Percentiles rank a stretch among this genome's conserved stretches.
phyloP scores from a whole-genome alignment of 345 rosid species.

The Eucalyptus sideroxylon region DNA sequence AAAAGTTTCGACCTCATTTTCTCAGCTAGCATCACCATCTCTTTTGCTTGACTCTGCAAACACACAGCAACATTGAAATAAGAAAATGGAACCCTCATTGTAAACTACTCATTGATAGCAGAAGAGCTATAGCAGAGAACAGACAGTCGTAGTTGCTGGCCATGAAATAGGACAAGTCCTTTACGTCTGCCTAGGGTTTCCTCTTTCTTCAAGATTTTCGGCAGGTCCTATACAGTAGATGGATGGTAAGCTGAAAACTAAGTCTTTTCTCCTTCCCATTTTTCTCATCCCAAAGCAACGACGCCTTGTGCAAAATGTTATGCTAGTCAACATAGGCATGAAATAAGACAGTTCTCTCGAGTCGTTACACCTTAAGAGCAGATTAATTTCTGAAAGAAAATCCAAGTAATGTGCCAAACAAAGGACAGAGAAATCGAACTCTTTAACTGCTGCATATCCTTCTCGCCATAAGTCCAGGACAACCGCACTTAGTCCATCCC shows the following conservation, averaged over 20 bases:
- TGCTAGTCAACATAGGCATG: background rate
- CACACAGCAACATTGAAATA: background rate
- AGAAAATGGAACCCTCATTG: background rate
- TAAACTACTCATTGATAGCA: background rate
- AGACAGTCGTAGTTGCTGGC: background rate
- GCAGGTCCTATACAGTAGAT: background rate
- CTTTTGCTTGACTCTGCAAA: constrained; percentile 74
- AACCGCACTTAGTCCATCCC: background rate
- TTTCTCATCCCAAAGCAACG: background rate
- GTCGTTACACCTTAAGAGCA: background rate
- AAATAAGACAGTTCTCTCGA: background rate
- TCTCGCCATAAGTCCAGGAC: background rate
- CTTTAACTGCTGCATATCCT: background rate
- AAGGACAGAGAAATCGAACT: background rate
- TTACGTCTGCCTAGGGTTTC: background rate
- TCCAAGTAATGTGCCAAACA: background rate
- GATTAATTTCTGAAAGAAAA: background rate
- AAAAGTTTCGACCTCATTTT: constrained; percentile 88
- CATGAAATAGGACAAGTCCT: background rate
- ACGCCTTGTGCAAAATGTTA: background rate
- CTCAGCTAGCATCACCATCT: constrained; percentile 90
- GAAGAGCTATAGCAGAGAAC: background rate
- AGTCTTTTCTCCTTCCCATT: background rate
- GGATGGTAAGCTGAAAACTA: background rate
- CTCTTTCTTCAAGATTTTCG: background rate